Conservation (phyloP, 208 protist genomes). For the Histomonas meleagridis region DNA sequence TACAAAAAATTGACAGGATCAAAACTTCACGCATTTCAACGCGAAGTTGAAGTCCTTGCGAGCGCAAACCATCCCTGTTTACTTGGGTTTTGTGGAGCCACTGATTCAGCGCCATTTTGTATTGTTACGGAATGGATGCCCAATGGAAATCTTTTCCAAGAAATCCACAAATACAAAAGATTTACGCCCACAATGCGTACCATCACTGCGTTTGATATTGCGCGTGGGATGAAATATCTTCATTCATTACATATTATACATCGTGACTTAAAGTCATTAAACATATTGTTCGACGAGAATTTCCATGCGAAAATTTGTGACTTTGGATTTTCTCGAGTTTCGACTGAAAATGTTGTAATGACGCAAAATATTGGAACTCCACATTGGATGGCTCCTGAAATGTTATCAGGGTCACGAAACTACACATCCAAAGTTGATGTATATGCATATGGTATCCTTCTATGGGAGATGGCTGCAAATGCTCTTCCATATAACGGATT, state of each 20-base stretch:
- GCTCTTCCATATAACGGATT: not conserved
- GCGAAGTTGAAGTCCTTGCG: conserved; percentile 21
- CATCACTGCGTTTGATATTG: not conserved
- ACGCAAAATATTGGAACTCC: not conserved
- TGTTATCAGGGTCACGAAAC: not conserved
- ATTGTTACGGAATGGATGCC: conserved; percentile 24
- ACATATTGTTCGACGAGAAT: not conserved
- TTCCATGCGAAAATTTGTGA: not conserved
- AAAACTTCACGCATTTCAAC: not conserved
- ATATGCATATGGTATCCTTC: conserved; percentile 26
- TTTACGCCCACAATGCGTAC: not conserved
- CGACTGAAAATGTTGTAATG: not conserved
- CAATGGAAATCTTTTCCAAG: not conserved
- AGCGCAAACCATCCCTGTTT: not conserved
- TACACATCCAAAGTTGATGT: conserved; percentile 25
- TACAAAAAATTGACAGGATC: not conserved
- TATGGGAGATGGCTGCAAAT: not conserved
- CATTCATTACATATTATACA: not conserved
- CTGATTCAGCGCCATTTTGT: not conserved
- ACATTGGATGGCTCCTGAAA: conserved; percentile 32
- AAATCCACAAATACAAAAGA: not conserved
- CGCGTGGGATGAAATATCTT: not conserved
- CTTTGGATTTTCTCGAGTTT: not conserved
- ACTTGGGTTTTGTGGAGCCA: not conserved
- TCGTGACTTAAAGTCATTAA: not conserved